Evolutionary conservation across 805 yeast species (phyloP).

Genomic region (Komagataella ulmi): DNA sequence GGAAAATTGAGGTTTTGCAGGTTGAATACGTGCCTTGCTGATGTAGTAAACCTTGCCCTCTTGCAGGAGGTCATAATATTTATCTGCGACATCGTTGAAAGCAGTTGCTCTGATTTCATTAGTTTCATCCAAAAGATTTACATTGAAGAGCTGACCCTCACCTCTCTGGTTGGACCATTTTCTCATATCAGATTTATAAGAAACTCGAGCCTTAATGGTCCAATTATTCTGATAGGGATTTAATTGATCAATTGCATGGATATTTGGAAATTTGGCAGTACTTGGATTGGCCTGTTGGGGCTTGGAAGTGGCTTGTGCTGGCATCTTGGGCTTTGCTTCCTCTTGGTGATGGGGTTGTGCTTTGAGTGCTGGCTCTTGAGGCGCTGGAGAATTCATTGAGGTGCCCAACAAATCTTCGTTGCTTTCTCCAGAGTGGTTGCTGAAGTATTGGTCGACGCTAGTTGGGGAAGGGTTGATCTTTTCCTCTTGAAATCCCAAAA

Average conservation of each 20-base stretch:
- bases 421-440: constrained; percentile 44
- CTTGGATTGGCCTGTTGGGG: constrained; percentile 10
- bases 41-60: constrained; percentile 86
- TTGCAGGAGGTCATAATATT: constrained; percentile 58
- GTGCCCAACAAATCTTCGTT: constrained; percentile 6
- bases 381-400: constrained; percentile 3
- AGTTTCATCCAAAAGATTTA: constrained; percentile 82
- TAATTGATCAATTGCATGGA: constrained; percentile 70
- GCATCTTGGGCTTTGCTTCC: constrained; percentile 7
- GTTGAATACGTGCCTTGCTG: constrained; percentile 66
- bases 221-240: constrained; percentile 87
- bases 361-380: constrained; percentile 1
- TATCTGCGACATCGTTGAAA: constrained; percentile 77
- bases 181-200: constrained; percentile 76
- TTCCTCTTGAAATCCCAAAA: constrained; percentile 23
- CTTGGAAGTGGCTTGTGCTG: constrained; percentile 10
- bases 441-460: constrained; percentile 43
- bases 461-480: constrained; percentile 24
- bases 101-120: constrained; percentile 96
- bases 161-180: constrained; percentile 82
- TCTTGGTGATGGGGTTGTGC: constrained; percentile 1
- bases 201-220: constrained; percentile 89
- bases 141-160: constrained; percentile 81
- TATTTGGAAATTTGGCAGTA: constrained; percentile 18
- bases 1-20: constrained; percentile 78